Conservation (phyloP, 1,139 yeast species). For the Nakaseomyces kungkrabaensis region DNA sequence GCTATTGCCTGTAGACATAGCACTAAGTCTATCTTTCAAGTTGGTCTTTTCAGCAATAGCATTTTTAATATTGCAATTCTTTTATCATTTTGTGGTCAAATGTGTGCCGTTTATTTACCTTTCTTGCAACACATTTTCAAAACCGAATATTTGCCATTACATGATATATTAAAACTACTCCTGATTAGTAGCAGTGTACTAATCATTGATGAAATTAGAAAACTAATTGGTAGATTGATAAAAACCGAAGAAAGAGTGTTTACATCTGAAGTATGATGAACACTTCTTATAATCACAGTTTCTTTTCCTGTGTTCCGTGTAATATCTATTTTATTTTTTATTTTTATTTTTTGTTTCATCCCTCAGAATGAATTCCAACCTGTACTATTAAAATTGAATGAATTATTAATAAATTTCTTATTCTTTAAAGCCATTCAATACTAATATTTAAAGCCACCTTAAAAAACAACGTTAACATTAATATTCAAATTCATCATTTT, state of each 20-base stretch:
- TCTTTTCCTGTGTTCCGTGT: too few species aligned
- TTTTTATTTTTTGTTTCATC: neutral
- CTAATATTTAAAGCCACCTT: too few species aligned
- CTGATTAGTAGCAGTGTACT: conserved; percentile 67
- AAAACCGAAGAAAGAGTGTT: neutral
- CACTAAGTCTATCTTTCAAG: conserved; percentile 64
- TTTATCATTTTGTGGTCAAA: conserved; percentile 76
- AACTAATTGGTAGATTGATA: conserved; percentile 22
- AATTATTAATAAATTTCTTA: too few species aligned
- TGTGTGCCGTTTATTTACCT: conserved; percentile 85
- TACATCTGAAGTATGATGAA: neutral
- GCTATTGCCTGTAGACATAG: conserved; percentile 85
- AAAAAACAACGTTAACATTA: too few species aligned
- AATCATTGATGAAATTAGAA: conserved; percentile 75
- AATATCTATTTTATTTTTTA: neutral
- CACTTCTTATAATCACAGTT: neutral
- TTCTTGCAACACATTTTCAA: conserved; percentile 85
- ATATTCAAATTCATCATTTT: too few species aligned
- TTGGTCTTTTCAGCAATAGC: conserved; percentile 61
- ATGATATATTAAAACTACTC: conserved; percentile 55
- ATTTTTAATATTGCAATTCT: conserved; percentile 89
- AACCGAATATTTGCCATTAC: conserved; percentile 70
- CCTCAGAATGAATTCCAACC: neutral
- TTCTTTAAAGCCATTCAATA: too few species aligned
- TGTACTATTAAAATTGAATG: too few species aligned